Evolutionary conservation across 305 asterid genomes (phyloP).

Genomic region (Fraxinus paxiana): DNA sequence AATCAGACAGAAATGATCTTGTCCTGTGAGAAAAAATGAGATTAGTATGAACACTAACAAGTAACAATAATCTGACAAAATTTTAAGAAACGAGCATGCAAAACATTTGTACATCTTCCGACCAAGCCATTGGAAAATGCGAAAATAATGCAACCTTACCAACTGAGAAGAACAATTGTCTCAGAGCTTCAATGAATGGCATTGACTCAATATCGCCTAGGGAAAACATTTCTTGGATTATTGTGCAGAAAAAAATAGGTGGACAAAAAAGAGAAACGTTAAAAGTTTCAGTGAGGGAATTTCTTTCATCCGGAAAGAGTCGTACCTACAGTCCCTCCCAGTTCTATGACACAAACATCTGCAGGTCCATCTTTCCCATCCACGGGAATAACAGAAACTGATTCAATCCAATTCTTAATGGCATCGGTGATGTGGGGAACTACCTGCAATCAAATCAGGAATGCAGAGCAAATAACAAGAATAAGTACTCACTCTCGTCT

Average conservation of each 20-base stretch:
- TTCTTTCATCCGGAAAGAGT: slow-evolving; percentile 6
- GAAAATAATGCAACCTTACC: slow-evolving; percentile 44
- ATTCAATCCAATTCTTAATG: slow-evolving; percentile 79
- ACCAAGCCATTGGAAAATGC: not conserved
- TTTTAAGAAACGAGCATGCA: not conserved
- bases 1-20: slow-evolving; percentile 79
- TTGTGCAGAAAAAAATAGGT: not conserved
- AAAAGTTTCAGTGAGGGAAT: not conserved
- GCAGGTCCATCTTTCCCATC: slow-evolving; percentile 92
- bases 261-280: not conserved
- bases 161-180: slow-evolving; percentile 73
- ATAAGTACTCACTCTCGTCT: not conserved
- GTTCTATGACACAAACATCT: slow-evolving; percentile 90
- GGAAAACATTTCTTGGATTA: slow-evolving; percentile 11
- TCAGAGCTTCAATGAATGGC: slow-evolving; percentile 81
- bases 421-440: slow-evolving; percentile 94
- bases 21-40: slow-evolving; percentile 41
- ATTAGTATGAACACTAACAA: slow-evolving; percentile 4
- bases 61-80: not conserved
- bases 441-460: slow-evolving; percentile 44
- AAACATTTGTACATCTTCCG: not conserved
- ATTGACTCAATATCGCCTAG: slow-evolving; percentile 86
- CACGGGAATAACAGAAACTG: slow-evolving; percentile 72
- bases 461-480: slow-evolving; percentile 11
- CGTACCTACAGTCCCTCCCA: slow-evolving; percentile 97